Evolutionary conservation across 306 rosid species (phyloP).

Genomic region (Glycine soja): DNA sequence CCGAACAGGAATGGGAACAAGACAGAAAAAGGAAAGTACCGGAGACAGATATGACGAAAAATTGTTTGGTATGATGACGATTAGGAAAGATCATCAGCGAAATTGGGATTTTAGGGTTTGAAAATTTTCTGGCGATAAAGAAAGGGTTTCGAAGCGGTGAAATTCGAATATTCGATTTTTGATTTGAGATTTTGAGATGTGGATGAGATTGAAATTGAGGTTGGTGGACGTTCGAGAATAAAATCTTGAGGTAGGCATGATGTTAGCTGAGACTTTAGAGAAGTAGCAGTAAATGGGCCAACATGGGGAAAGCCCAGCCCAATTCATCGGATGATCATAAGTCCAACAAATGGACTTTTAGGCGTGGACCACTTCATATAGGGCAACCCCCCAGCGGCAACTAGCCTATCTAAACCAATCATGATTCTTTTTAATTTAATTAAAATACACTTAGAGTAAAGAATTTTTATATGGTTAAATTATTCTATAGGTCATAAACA

Average conservation of each 20-base stretch:
- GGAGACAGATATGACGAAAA: neutral
- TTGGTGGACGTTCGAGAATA: conserved; percentile 14
- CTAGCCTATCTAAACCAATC: too few species aligned
- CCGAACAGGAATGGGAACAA: neutral
- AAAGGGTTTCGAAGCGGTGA: conserved; percentile 38
- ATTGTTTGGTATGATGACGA: neutral
- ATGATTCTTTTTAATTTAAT: too few species aligned
- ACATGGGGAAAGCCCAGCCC: neutral
- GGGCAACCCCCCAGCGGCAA: neutral
- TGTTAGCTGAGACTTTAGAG: neutral
- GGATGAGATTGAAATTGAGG: conserved; percentile 9
- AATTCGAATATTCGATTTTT: conserved; percentile 59
- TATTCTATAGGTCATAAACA: too few species aligned
- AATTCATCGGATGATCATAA: neutral
- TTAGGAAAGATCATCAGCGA: neutral
- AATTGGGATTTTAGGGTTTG: conserved; percentile 42
- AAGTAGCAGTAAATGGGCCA: neutral
- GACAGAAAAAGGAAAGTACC: conserved; percentile 38
- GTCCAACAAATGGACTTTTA: neutral
- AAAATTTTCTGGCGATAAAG: conserved; percentile 33
- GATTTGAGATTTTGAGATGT: neutral
- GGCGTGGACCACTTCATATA: neutral
- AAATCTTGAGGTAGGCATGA: too few species aligned
- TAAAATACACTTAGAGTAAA: too few species aligned
- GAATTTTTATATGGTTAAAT: too few species aligned